These are phyloP conservation scores for Deuterostichococcus epilithicus DNA, from an alignment of 139 green algal species.

Conservation along the genomic window DNA sequence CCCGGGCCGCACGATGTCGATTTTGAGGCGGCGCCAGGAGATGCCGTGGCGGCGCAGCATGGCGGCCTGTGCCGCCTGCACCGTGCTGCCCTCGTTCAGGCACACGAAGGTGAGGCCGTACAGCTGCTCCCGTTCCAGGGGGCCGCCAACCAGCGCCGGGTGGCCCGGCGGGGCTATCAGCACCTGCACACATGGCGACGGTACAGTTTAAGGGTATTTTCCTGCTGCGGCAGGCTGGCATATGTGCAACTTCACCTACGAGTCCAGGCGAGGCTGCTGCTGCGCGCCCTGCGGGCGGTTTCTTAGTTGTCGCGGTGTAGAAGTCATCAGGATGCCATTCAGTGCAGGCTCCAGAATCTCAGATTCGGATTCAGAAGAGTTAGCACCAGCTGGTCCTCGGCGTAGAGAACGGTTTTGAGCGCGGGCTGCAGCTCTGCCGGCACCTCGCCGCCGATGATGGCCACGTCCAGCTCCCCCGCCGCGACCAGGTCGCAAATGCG, in stretches of 20 bases:
- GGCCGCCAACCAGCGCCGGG: slow-evolving; percentile 12
- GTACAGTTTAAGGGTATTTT: too few species aligned
- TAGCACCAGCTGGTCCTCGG: slow-evolving; percentile 30
- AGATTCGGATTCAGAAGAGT: neutral
- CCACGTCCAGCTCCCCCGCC: slow-evolving; percentile 29
- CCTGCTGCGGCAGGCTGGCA: too few species aligned
- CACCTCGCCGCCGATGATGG: slow-evolving; percentile 44
- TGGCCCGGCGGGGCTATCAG: slow-evolving; percentile 32
- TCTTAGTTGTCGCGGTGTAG: too few species aligned
- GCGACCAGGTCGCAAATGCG: slow-evolving; percentile 27
- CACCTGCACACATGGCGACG: neutral
- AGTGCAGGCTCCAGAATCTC: too few species aligned
- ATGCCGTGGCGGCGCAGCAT: slow-evolving; percentile 28
- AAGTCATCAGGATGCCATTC: too few species aligned
- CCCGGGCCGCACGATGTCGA: slow-evolving; percentile 17
- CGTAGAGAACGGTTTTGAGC: slow-evolving; percentile 20
- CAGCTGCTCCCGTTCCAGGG: slow-evolving; percentile 29
- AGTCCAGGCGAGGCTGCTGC: too few species aligned
- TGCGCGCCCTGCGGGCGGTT: too few species aligned
- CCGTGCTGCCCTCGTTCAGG: slow-evolving; percentile 24
- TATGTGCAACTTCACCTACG: too few species aligned
- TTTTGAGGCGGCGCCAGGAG: slow-evolving; percentile 18
- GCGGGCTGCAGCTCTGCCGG: slow-evolving; percentile 20
- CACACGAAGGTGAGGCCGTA: slow-evolving; percentile 29
- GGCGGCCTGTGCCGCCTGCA: slow-evolving; percentile 17